A percentile compares a stretch with the other conserved stretches of the same genome.
Evolutionary conservation across 306 rosid species (phyloP).

Genomic region (Cicer pinnatifidum): DNA sequence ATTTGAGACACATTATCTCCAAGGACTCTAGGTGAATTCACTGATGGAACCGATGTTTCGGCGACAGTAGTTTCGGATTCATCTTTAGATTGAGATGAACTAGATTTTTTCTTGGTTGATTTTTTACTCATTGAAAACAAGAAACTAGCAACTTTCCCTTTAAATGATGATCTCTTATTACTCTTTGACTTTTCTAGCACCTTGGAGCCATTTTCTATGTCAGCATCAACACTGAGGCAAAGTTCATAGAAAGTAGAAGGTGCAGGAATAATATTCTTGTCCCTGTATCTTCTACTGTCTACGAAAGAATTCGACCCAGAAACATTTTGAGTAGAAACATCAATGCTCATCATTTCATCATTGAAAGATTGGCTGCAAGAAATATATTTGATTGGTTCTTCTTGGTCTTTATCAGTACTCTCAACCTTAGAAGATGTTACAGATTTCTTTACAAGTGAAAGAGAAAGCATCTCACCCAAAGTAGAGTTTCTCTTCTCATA

Average conservation of each 20-base stretch:
- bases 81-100: slow-evolving; percentile 48
- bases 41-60: slow-evolving; percentile 48
- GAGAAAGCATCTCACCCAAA: slow-evolving; percentile 94
- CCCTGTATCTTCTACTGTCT: too few relatives aligned
- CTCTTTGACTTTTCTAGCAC: slow-evolving; percentile 67
- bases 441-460: slow-evolving; percentile 67
- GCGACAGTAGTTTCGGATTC: slow-evolving; percentile 48
- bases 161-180: slow-evolving; percentile 64
- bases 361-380: slow-evolving; percentile 55
- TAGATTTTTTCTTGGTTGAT: slow-evolving; percentile 64
- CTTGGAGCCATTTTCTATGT: slow-evolving; percentile 51
- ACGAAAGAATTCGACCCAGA: slow-evolving; percentile 41
- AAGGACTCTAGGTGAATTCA: slow-evolving; percentile 39
- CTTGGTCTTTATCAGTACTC: slow-evolving; percentile 52
- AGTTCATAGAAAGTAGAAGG: slow-evolving; percentile 58
- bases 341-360: slow-evolving; percentile 46
- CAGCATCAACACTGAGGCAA: slow-evolving; percentile 44
- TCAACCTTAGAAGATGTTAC: slow-evolving; percentile 52
- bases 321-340: slow-evolving; percentile 55
- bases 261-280: slow-evolving; percentile 45
- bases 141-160: slow-evolving; percentile 86
- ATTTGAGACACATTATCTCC: slow-evolving; percentile 57
- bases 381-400: slow-evolving; percentile 57
- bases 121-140: slow-evolving; percentile 85
- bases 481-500: slow-evolving; percentile 68